Percentiles rank a stretch among this genome's conserved stretches.
Evolutionary conservation across 768 basidiomycete species (phyloP).

Genomic region (Lactifluus subvellereus): DNA sequence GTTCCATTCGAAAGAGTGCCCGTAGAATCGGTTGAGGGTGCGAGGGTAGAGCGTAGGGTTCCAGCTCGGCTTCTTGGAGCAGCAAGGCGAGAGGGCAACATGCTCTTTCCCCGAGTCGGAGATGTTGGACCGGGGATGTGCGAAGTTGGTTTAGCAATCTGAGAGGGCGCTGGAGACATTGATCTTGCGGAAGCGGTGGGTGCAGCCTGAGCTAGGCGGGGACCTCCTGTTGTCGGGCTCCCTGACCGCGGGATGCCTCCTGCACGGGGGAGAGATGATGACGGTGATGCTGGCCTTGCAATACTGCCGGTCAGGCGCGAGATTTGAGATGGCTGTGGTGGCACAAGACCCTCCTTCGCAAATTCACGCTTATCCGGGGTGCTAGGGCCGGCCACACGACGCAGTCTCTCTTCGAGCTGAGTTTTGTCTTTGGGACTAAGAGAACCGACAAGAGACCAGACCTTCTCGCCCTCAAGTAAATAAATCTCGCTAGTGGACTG

Average conservation of each 20-base stretch:
- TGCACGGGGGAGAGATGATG: slow-evolving; percentile 34
- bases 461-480: slow-evolving; percentile 74
- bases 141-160: slow-evolving; percentile 26
- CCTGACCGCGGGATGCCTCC: slow-evolving; percentile 44
- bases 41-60: slow-evolving; percentile 18
- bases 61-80: slow-evolving; percentile 51
- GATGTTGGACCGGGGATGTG: slow-evolving; percentile 33
- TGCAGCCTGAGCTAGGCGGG: slow-evolving; percentile 40
- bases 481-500: slow-evolving; percentile 62
- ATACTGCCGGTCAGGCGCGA: slow-evolving; percentile 46
- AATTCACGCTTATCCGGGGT: slow-evolving; percentile 33
- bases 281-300: slow-evolving; percentile 48
- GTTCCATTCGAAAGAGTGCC: slow-evolving; percentile 5
- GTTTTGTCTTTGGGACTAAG: slow-evolving; percentile 85
- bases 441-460: slow-evolving; percentile 72
- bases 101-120: slow-evolving; percentile 52
- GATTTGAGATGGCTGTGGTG: slow-evolving; percentile 42
- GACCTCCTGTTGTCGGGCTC: slow-evolving; percentile 41
- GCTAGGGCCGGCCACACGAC: slow-evolving; percentile 69
- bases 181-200: slow-evolving; percentile 38
- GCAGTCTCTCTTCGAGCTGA: slow-evolving; percentile 83
- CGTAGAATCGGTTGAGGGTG: neutral
- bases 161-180: slow-evolving; percentile 35
- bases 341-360: slow-evolving; percentile 37
- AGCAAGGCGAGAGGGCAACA: slow-evolving; percentile 71